Percentiles rank a stretch among this genome's conserved stretches.
Evolutionary conservation across 768 basidiomycete genomes (phyloP).

Genomic region (Lactarius tabidus): DNA sequence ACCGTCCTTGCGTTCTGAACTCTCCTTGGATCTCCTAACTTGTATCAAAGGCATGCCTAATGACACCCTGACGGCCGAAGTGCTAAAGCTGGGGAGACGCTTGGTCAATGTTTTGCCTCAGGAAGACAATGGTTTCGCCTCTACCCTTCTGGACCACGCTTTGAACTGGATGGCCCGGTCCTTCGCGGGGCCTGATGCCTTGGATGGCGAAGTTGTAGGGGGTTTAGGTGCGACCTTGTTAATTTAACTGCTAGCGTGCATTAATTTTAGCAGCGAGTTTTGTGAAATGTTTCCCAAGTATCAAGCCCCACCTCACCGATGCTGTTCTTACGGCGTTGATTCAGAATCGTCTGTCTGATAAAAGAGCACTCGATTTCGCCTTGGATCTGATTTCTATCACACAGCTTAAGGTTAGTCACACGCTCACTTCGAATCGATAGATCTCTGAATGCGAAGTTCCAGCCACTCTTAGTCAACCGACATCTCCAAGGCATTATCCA

Average conservation of each 20-base stretch:
- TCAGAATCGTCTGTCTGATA: slow-evolving; percentile 52
- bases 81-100: slow-evolving; percentile 5
- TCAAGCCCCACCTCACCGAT: slow-evolving; percentile 55
- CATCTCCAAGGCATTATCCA: slow-evolving; percentile 73
- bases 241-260: neutral
- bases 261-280: slow-evolving; percentile 19
- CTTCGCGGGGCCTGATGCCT: slow-evolving; percentile 9
- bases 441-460: slow-evolving; percentile 8
- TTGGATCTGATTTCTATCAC: slow-evolving; percentile 27
- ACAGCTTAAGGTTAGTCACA: slow-evolving; percentile 55
- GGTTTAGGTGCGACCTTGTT: slow-evolving; percentile 14
- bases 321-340: slow-evolving; percentile 61
- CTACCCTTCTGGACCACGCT: slow-evolving; percentile 11
- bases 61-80: slow-evolving; percentile 5
- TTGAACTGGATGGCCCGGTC: slow-evolving; percentile 10
- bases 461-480: slow-evolving; percentile 72
- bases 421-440: neutral
- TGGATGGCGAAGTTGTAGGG: neutral
- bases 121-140: slow-evolving; percentile 6
- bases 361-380: slow-evolving; percentile 31
- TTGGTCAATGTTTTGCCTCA: slow-evolving; percentile 3
- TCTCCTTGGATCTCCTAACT: slow-evolving; percentile 14
- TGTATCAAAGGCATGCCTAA: slow-evolving; percentile 10
- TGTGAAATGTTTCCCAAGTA: slow-evolving; percentile 33
- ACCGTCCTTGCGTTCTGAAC: slow-evolving; percentile 5